Evolutionary conservation across 2,329 filamentous ascomycete genomes (phyloP), one percentile per base, ranked within the genome.

Genomic region (Simplicillium aogashimaense): DNA sequence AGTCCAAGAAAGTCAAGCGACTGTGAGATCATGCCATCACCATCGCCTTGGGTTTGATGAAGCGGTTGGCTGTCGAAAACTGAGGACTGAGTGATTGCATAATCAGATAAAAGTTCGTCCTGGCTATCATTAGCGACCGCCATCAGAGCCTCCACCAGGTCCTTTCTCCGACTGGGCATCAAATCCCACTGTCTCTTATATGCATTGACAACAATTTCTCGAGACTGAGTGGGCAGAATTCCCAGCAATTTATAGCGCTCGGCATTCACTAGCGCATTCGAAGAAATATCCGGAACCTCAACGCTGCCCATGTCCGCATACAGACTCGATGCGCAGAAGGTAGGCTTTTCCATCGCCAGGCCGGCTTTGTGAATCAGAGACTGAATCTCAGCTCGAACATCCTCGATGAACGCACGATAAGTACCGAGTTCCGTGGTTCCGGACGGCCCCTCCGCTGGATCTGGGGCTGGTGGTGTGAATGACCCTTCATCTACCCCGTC

Each of bases 371-470:
- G 57, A 45, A 58, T 67, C 38, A 60, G 57, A 38, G 50, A 69
- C 49, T 73, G 66, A 2, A 72, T 55, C 46, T 74, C 70, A 31
- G 60, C 61, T 41, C 67, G 61, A 18, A 72, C 58, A 45, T 74
- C 69, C 42, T 74, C 69, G 42, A 69, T 57, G 38, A 66, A 74
- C 2, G 65, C 66, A 28, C 70, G 64, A 41, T 61, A 60, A 1
- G 65, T 68, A 3, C 57, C 58, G 8, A 65, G 45, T 29, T 60
- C 53, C 3, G 64, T 68, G 13, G 53, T 45, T n/a, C 52, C 50
- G 35, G 53, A 53, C 35, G 58, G 58, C 3, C 58, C 57, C 8
- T 46, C 47, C 37, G 54, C 51, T 20, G 50, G 66, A 46, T 50
- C 52, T 35, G 60, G 57, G 2, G 47, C 47, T 14, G 53, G 60